Percentiles rank a stretch among this genome's conserved stretches.
phyloP scores from a whole-genome alignment of 2,329 filamentous ascomycete genomes.

The Fusarium nodosum region DNA sequence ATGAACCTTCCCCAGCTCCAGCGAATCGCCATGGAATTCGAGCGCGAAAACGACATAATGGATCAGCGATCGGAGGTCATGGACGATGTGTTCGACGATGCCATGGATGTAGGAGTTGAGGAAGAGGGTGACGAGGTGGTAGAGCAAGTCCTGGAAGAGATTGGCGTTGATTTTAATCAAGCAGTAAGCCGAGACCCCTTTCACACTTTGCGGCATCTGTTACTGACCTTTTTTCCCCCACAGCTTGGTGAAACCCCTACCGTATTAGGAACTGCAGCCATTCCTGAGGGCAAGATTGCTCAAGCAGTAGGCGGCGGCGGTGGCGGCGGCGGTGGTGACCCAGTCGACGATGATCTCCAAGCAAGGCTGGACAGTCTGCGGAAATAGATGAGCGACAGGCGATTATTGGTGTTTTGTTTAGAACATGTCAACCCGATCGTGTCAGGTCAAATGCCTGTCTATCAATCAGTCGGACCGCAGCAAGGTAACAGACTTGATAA shows the following conservation, averaged over 20 bases:
- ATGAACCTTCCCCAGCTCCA: slow-evolving; percentile 98
- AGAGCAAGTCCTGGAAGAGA: slow-evolving; percentile 95
- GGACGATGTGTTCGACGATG: slow-evolving; percentile 98
- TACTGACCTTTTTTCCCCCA: slow-evolving; percentile 36
- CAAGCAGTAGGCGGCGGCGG: slow-evolving; percentile 83
- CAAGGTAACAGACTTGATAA: slow-evolving; percentile 4
- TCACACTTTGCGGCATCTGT: slow-evolving; percentile 39
- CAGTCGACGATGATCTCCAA: slow-evolving; percentile 92
- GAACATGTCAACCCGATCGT: not conserved
- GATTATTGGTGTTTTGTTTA: slow-evolving; percentile 2
- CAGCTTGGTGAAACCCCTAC: slow-evolving; percentile 94
- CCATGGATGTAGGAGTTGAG: slow-evolving; percentile 89
- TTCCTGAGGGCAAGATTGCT: slow-evolving; percentile 82
- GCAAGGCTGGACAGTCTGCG: slow-evolving; percentile 90
- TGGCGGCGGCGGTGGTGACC: slow-evolving; percentile 63
- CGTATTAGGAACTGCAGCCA: slow-evolving; percentile 80
- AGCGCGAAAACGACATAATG: slow-evolving; percentile 99
- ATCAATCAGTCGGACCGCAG: not conserved
- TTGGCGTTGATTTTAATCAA: slow-evolving; percentile 92
- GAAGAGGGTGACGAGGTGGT: slow-evolving; percentile 98
- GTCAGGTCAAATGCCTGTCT: not conserved
- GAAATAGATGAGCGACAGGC: slow-evolving; percentile 56
- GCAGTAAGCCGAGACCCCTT: slow-evolving; percentile 70
- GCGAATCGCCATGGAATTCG: slow-evolving; percentile 98
- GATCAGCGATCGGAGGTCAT: slow-evolving; percentile 99